These are phyloP conservation scores for Yamadazyma insecticola DNA, from an alignment of 805 yeast species.

Conservation along the genomic window DNA sequence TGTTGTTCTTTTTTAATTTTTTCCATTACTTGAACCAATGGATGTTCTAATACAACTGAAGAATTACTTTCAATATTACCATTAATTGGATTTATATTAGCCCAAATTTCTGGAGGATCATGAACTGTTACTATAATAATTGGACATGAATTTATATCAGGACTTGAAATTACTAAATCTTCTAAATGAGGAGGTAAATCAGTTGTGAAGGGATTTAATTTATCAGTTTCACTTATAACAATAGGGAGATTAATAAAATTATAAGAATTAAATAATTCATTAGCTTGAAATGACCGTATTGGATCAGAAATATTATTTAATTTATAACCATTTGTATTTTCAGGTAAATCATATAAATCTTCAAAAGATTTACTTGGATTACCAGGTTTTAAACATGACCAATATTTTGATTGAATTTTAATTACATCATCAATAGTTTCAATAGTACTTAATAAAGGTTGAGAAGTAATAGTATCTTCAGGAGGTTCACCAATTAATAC, in stretches of 20 bases:
- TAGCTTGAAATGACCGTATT: constrained; percentile 66
- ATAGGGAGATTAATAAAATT: constrained; percentile 69
- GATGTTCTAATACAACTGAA: constrained; percentile 72
- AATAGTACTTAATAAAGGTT: constrained; percentile 74
- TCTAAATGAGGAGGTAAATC: constrained; percentile 49
- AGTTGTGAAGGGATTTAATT: constrained; percentile 24
- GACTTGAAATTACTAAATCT: constrained; percentile 67
- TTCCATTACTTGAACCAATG: constrained; percentile 56
- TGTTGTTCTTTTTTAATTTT: constrained; percentile 39
- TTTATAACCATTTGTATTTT: constrained; percentile 19
- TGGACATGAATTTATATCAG: constrained; percentile 59
- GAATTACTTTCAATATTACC: constrained; percentile 73
- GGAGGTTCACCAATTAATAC: constrained; percentile 95
- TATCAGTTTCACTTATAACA: constrained; percentile 19
- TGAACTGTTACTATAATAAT: constrained; percentile 71
- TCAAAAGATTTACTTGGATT: constrained; percentile 35
- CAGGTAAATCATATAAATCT: constrained; percentile 35
- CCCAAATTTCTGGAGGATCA: constrained; percentile 93
- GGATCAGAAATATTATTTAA: constrained; percentile 64
- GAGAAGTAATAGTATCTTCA: constrained; percentile 57
- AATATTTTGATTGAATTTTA: constrained; percentile 74
- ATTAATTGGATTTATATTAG: constrained; percentile 69
- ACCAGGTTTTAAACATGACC: constrained; percentile 82
- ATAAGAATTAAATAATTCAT: constrained; percentile 48
- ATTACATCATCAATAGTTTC: constrained; percentile 79